Base-by-base conservation (phyloP, 2,329 filamentous ascomycete genomes). In the Thermoascus crustaceus region DNA sequence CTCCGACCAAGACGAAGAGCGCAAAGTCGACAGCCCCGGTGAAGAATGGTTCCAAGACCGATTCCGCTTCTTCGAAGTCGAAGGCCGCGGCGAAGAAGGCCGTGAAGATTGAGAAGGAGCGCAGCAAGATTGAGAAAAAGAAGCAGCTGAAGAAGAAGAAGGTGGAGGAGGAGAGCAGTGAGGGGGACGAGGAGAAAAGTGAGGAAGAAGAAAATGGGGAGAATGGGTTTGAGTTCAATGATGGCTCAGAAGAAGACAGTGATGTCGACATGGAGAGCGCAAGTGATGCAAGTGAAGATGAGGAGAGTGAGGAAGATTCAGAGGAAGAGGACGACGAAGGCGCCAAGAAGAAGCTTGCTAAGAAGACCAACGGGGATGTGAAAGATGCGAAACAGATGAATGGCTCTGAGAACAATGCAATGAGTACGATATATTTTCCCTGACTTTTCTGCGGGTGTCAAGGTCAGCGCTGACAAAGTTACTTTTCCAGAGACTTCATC, bases 401-500 rank as follows among this genome's bases (percentile, higher is more conserved):
- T 30, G 26, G 14, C 7, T 18, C 30, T 34, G 26, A 37, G 5
- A 4, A 3, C n/a, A n/a, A 25, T 11, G 9, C n/a, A 20, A 13
- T 19, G 21, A 20, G 9, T 10, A 34, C 17, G 11, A 22, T 21
- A 7, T 7, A 4, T 7, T 26, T 29, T 14, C 16, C 32, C 13
- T 9, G 5, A 17, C 10, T 17, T 11, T 35, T 27, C 32, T 27
- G 21, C 17, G 4, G 4, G 10, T 14, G 20, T 9, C 16, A 4
- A 35, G 29, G 20, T 29, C 36, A 44, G 21, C 27, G 13, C 14
- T 34, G 18, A 35, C 19, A 42, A 45, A 37, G 17, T 29, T 37
- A 32, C 18, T 39, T 30, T 27, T 35, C 11, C 37, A 78, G 79
- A 76, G 60, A 84, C 72, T 40, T 85, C 84, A 6, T 80, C 76